Evolutionary conservation across 306 rosid genomes (phyloP).

Genomic region (Quillaja saponaria): DNA sequence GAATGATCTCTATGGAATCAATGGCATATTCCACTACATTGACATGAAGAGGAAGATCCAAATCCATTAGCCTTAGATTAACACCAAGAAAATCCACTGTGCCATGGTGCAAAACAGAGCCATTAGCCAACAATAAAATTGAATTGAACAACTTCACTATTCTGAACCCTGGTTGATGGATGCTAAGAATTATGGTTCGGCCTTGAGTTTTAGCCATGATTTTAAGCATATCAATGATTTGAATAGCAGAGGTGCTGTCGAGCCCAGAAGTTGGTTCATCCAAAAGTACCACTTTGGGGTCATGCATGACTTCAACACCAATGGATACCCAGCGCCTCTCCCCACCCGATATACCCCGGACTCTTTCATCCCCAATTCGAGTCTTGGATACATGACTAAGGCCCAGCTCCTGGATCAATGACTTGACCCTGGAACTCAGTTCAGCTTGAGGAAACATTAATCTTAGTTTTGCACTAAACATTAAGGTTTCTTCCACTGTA

Average conservation of each 20-base stretch:
- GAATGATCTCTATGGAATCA: slow-evolving; percentile 70
- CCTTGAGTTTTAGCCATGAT: slow-evolving; percentile 76
- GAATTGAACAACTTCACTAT: slow-evolving; percentile 77
- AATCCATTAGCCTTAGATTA: slow-evolving; percentile 61
- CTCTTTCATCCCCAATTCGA: slow-evolving; percentile 76
- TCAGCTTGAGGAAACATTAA: slow-evolving; percentile 50
- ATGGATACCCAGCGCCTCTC: slow-evolving; percentile 88
- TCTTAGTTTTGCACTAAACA: slow-evolving; percentile 73
- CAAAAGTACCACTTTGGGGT: slow-evolving; percentile 76
- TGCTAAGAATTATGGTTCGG: slow-evolving; percentile 71
- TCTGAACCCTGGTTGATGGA: slow-evolving; percentile 93
- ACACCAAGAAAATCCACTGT: slow-evolving; percentile 64
- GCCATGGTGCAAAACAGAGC: slow-evolving; percentile 77
- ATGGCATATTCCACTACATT: slow-evolving; percentile 84
- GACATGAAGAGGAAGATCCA: slow-evolving; percentile 83
- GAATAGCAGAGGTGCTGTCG: slow-evolving; percentile 86
- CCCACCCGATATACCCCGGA: slow-evolving; percentile 89
- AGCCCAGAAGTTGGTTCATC: slow-evolving; percentile 99
- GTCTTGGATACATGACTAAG: slow-evolving; percentile 64
- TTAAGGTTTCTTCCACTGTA: slow-evolving; percentile 84
- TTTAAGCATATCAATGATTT: slow-evolving; percentile 82
- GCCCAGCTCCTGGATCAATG: slow-evolving; percentile 72
- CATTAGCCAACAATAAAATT: slow-evolving; percentile 66
- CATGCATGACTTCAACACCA: slow-evolving; percentile 91
- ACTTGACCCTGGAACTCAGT: slow-evolving; percentile 58